Evolutionary conservation across 2,329 filamentous ascomycete genomes (phyloP), one percentile per base, ranked within the genome.

Genomic region (Alternaria incomplexa): DNA sequence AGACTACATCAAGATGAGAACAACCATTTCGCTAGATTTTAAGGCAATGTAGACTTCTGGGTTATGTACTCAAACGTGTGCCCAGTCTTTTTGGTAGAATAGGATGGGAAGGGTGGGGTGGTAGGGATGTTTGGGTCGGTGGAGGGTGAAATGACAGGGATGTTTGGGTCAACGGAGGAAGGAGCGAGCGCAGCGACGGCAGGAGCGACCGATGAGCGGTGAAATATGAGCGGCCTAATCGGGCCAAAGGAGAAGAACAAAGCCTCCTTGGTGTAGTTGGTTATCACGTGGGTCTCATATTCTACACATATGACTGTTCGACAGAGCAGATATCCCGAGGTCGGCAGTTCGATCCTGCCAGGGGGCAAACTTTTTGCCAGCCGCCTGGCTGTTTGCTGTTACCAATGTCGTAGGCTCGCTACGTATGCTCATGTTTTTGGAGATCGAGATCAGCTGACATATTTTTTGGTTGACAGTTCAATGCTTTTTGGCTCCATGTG

Each of bases 231-330:
- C 6, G 11, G 13, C 30, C 30, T 15, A 36, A 36, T 32, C 1
- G 30, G 30, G 28, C 26, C 26, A 28, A 12, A 28, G 1, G 26
- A 26, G 26, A 26, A 26, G 26, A 26, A 26, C 26, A 26, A 51
- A 52, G 69, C 67, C 70, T 71, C 70, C 64, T 70, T 73, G 70
- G 70, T 73, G 70, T 73, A 73, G 70, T 71, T 66, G 70, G 70
- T 73, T 73, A 73, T 73, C 70, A 73, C 70, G 70, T 73, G 69
- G 70, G 70, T 73, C 70, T 73, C 70, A 73, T 73, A 73, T 68
- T 68, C 57, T 55, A 54, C 62, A 71, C 46, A 43, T 70, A 71
- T 73, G 70, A 71, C 66, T 73, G 50, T 58, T 71, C 63, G 6
- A 8, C 65, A 66, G 52, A 61, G 62, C 52, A 70, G 70, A 68